phyloP scores from a whole-genome alignment of 495 filamentous ascomycete species.

The Tuber indicum region DNA sequence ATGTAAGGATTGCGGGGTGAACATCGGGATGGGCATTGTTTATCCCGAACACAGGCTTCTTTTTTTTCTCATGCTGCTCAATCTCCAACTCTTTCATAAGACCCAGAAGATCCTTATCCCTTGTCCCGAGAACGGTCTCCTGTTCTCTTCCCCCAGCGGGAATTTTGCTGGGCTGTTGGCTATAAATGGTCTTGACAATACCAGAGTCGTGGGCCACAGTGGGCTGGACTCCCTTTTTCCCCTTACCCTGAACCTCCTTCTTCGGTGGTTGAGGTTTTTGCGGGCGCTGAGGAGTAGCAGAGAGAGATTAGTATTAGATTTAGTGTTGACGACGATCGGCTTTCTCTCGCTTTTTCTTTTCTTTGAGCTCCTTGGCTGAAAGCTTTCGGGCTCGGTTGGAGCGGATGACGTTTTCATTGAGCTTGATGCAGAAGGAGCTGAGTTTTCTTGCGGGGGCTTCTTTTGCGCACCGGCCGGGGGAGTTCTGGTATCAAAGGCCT shows the following conservation, averaged over 20 bases:
- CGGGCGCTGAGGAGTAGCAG: constrained; percentile 7
- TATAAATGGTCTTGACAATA: constrained; percentile 36
- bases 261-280: constrained; percentile 9
- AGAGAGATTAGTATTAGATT: constrained; percentile 48
- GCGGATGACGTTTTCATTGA: constrained; percentile 40
- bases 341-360: constrained; percentile 71
- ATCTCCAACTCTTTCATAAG: constrained; percentile 46
- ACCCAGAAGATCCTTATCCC: constrained; percentile 48
- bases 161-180: constrained; percentile 28
- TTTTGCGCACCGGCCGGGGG: neutral
- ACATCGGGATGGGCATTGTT: constrained; percentile 79
- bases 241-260: constrained; percentile 42
- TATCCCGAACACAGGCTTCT: constrained; percentile 63
- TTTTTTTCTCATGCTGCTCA: constrained; percentile 66
- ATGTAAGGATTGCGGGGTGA: constrained; percentile 74
- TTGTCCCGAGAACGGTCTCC: constrained; percentile 41
- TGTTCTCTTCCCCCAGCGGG: constrained; percentile 36
- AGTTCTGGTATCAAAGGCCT: neutral
- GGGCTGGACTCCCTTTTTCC: constrained; percentile 36
- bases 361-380: constrained; percentile 61
- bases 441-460: neutral
- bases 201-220: constrained; percentile 27
- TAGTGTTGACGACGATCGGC: constrained; percentile 62
- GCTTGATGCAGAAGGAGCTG: constrained; percentile 34
- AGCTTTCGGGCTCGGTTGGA: constrained; percentile 34